Evolutionary conservation across 2,329 filamentous ascomycete species (phyloP).

Genomic region (Neobulgaria alba): DNA sequence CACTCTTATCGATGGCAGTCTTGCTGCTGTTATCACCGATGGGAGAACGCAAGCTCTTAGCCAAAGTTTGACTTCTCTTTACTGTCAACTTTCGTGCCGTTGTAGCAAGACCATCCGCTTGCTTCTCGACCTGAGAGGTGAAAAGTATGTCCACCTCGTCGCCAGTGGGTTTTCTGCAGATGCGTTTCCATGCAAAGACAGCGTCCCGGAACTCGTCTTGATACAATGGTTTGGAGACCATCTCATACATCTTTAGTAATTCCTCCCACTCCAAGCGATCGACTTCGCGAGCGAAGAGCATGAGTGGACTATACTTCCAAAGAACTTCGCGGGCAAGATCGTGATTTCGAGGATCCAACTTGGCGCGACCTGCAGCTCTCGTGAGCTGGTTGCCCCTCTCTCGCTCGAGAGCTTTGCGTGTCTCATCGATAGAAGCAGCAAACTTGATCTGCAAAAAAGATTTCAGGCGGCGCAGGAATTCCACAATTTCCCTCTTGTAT

Average conservation of each 20-base stretch:
- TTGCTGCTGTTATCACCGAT: conserved; percentile 51
- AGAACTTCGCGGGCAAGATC: conserved; percentile 63
- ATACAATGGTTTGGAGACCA: conserved; percentile 67
- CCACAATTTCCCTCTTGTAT: conserved; percentile 66
- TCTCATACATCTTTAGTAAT: conserved; percentile 72
- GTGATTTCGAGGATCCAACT: conserved; percentile 63
- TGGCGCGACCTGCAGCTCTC: conserved; percentile 39
- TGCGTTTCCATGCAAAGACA: conserved; percentile 68
- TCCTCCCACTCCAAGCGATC: conserved; percentile 75
- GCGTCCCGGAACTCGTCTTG: conserved; percentile 75
- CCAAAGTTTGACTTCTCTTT: conserved; percentile 83
- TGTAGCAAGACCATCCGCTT: conserved; percentile 67
- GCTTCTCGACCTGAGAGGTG: conserved; percentile 73
- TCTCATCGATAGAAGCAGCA: conserved; percentile 63
- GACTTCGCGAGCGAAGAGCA: conserved; percentile 82
- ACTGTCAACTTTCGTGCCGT: conserved; percentile 87
- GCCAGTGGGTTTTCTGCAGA: conserved; percentile 62
- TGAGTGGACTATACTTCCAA: conserved; percentile 81
- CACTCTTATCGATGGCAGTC: conserved; percentile 44
- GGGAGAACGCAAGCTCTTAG: conserved; percentile 61
- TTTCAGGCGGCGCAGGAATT: conserved; percentile 71
- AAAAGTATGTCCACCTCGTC: conserved; percentile 85
- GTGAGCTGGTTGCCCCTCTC: conserved; percentile 44
- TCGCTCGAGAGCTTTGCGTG: conserved; percentile 48
- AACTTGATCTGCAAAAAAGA: conserved; percentile 79